Percentiles rank a stretch among this genome's conserved stretches.
Conservation (phyloP, 768 basidiomycete genomes). For the Ramaria rubella region DNA sequence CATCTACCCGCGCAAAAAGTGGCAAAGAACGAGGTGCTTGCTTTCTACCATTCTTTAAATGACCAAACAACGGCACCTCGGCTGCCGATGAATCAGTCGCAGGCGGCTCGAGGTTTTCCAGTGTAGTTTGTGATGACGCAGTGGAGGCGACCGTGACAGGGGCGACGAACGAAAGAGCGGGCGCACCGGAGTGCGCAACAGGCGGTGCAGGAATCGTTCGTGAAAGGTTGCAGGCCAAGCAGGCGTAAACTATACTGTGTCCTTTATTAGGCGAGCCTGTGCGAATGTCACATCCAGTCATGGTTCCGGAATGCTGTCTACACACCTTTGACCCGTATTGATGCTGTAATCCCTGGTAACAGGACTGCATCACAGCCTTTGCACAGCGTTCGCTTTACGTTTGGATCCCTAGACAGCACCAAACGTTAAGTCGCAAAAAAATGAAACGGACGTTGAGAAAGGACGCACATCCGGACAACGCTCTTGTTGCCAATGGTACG, state of each 20-base stretch:
- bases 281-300: constrained; percentile 12
- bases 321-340: constrained; percentile 58
- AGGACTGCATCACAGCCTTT: constrained; percentile 58
- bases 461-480: constrained; percentile 64
- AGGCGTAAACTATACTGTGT: constrained; percentile 52
- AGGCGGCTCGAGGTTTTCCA: constrained; percentile 8
- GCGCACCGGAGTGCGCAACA: constrained; percentile 13
- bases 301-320: not conserved
- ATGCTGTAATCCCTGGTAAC: constrained; percentile 60
- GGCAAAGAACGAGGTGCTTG: constrained; percentile 33
- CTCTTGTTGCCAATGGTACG: constrained; percentile 67
- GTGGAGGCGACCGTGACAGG: not conserved
- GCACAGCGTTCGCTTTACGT: constrained; percentile 77
- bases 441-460: not conserved
- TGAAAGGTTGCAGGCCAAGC: constrained; percentile 48
- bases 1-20: constrained; percentile 49
- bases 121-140: not conserved
- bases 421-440: not conserved
- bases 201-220: constrained; percentile 67
- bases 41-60: constrained; percentile 5
- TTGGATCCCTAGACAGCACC: constrained; percentile 49
- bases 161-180: not conserved
- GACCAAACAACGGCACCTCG: not conserved
- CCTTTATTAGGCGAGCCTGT: constrained; percentile 43
- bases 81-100: not conserved